Base-by-base conservation (phyloP, 2,329 filamentous ascomycete species). In the Byssoonygena ceratinophila region DNA sequence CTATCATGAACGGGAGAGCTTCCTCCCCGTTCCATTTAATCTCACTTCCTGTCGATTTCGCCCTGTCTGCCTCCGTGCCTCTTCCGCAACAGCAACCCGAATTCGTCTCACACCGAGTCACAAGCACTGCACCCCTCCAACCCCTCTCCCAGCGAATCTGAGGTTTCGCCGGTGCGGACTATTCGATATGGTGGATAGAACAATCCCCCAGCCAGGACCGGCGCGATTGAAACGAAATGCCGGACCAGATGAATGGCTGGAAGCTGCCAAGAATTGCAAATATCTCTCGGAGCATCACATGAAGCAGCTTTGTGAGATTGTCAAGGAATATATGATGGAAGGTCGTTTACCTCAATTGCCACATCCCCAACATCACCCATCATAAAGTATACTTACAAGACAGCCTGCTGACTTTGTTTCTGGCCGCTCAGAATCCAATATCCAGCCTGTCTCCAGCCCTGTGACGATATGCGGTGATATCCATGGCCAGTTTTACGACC, bases 401-500 rank as follows among this genome's bases (percentile, higher is more conserved):
- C 23, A 25, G 40, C 34, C 34, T n/a, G 41, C 29, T 46, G 25
- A 54, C 27, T 14, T 41, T 18, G 27, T 20, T 12, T 11, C 4
- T 14, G 34, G 16, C 34, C 32, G 4, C 11, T 8, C 61, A 94
- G 92, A 98, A 73, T 96, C 90, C 59, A 98, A 98, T 68, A 97
- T 98, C 55, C 92, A 97, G 68, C 92, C 92, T n/a, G 91, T 98
- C 18, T 82, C 85, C 51, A 95, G 92, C 70, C 92, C 92, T 41
- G 92, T 97, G 60, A 98, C 92, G 53, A 92, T 98, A 57, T 97
- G 92, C 71, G 92, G 92, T 69, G 92, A 98, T 73, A 98, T 98
- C 61, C 92, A 98, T 69, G 92, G 92, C 54, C 92, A 98, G 71
- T 98, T 98, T 74, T 97, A 91, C 70, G 92, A 98, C 70, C 82